Conservation (phyloP, 2,329 filamentous ascomycete species). For the Penicillium sp. region DNA sequence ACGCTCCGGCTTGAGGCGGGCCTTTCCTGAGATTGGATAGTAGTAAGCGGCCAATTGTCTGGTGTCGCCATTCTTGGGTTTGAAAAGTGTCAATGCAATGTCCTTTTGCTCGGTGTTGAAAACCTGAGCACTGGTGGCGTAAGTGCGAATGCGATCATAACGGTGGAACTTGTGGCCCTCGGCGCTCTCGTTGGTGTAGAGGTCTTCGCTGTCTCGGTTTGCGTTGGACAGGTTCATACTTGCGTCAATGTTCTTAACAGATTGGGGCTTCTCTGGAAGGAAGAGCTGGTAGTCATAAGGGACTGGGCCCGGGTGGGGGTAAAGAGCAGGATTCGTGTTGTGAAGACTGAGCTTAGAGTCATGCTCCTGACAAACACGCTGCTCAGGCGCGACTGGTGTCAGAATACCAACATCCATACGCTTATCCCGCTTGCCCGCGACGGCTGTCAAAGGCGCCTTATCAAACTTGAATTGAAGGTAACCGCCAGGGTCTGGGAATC, state of each 20-base stretch:
- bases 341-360: constrained; percentile 49
- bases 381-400: constrained; percentile 51
- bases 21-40: constrained; percentile 59
- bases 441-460: constrained; percentile 54
- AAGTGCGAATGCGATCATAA: constrained; percentile 58
- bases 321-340: constrained; percentile 49
- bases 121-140: constrained; percentile 56
- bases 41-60: constrained; percentile 59
- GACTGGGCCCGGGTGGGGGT: constrained; percentile 53
- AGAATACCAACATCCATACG: constrained; percentile 60
- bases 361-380: constrained; percentile 49
- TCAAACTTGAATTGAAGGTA: constrained; percentile 62
- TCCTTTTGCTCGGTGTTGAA: constrained; percentile 53
- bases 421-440: constrained; percentile 52
- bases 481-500: constrained; percentile 57
- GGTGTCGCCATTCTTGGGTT: constrained; percentile 41
- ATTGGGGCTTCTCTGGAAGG: constrained; percentile 50
- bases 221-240: constrained; percentile 56
- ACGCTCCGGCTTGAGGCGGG: constrained; percentile 53
- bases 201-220: constrained; percentile 51
- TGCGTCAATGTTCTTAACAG: constrained; percentile 52
- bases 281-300: constrained; percentile 61
- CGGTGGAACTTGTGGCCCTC: constrained; percentile 51
- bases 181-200: constrained; percentile 47
- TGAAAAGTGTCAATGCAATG: constrained; percentile 58